phyloP scores from a whole-genome alignment of 306 rosid genomes.

The Psophocarpus tetragonolobus region DNA sequence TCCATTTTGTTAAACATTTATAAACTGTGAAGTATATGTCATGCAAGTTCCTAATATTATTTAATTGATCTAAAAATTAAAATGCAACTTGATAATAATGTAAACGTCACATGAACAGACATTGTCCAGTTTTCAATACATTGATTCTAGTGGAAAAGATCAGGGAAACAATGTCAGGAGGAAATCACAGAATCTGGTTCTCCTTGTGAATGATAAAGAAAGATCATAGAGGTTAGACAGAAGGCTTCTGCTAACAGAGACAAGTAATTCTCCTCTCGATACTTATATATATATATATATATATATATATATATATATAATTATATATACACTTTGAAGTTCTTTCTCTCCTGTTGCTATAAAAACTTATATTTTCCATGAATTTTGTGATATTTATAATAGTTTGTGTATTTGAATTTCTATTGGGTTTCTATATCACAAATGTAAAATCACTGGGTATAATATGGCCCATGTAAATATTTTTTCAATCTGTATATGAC shows the following conservation, averaged over 20 bases:
- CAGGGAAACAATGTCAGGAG: constrained; percentile 92
- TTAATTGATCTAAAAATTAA: constrained; percentile 20
- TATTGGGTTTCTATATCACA: constrained; percentile 16
- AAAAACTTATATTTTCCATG: not conserved
- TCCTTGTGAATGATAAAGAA: constrained; percentile 87
- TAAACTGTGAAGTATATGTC: constrained; percentile 1
- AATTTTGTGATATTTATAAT: constrained; percentile 6
- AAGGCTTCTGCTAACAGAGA: constrained; percentile 89
- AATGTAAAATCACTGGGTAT: not conserved
- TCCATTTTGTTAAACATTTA: constrained; percentile 10
- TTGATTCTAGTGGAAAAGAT: constrained; percentile 90
- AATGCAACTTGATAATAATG: constrained; percentile 24
- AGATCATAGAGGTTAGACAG: constrained; percentile 81
- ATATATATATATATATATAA: no score
- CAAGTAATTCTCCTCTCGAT: constrained; percentile 55
- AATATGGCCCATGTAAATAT: no score
- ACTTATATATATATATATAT: not conserved
- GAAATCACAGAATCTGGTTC: constrained; percentile 81
- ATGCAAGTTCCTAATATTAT: not conserved
- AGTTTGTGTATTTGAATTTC: not conserved
- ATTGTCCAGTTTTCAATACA: constrained; percentile 75
- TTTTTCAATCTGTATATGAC: no score
- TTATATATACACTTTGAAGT: not conserved
- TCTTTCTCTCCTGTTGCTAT: not conserved
- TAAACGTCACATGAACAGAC: constrained; percentile 54